phyloP scores from a whole-genome alignment of 1,139 yeast genomes.

The Geotrichum histeridarum region DNA sequence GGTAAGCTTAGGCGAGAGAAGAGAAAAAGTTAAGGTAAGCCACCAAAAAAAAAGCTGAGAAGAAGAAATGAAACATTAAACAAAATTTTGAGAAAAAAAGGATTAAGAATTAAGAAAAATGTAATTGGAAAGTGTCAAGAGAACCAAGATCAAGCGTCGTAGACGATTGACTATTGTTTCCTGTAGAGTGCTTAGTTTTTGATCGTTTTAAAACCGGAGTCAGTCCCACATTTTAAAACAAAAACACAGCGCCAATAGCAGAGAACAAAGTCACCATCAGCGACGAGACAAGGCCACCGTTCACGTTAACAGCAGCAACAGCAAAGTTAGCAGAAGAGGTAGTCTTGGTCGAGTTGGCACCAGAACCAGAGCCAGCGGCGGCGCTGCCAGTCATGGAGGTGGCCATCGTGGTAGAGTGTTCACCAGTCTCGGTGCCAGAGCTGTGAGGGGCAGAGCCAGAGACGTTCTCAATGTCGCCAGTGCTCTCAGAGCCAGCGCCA shows the following conservation, averaged over 20 bases:
- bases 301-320: not conserved
- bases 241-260: not conserved
- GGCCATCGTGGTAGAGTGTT: constrained; percentile 2
- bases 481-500: not conserved
- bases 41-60: too few species aligned
- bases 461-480: not conserved
- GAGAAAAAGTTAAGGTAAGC: too few species aligned
- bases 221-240: not conserved
- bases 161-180: too few species aligned
- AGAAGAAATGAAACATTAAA: too few species aligned
- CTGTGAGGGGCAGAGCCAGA: not conserved
- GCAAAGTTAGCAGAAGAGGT: not conserved
- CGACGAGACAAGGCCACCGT: not conserved
- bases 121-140: too few species aligned
- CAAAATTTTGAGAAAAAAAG: too few species aligned
- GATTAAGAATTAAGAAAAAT: too few species aligned
- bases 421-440: not conserved
- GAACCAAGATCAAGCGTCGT: too few species aligned
- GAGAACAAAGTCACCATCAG: not conserved
- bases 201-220: not conserved
- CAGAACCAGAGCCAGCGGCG: constrained; percentile 1
- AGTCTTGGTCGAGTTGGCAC: not conserved
- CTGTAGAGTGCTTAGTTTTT: too few species aligned
- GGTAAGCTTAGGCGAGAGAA: too few species aligned
- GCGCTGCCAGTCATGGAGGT: not conserved